These are phyloP conservation scores for Gomphus bonarii DNA, from an alignment of 1,284 basidiomycete species.

Conservation along the genomic window DNA sequence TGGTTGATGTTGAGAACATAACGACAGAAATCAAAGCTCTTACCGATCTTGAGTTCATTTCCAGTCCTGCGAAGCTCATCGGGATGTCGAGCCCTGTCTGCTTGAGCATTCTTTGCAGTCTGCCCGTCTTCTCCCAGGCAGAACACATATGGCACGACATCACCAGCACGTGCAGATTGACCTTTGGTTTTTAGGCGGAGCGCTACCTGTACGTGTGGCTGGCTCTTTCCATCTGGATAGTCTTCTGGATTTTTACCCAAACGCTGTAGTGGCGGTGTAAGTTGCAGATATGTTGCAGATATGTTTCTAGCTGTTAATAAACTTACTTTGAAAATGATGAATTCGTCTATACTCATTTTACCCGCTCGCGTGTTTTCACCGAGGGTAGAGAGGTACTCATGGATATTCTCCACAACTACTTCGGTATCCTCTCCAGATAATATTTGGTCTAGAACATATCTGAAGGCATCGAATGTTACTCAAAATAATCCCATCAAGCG, in stretches of 20 bases:
- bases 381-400: conserved; percentile 78
- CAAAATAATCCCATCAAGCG: not conserved
- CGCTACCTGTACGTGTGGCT: conserved; percentile 97
- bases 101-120: conserved; percentile 68
- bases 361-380: conserved; percentile 71
- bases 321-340: conserved; percentile 83
- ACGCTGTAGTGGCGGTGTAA: conserved; percentile 44
- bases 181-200: conserved; percentile 85
- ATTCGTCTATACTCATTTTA: conserved; percentile 80
- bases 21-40: conserved; percentile 17
- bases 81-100: conserved; percentile 87
- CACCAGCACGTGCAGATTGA: conserved; percentile 71
- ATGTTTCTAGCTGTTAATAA: conserved; percentile 8
- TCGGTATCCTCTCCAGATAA: conserved; percentile 90
- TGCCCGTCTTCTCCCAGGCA: conserved; percentile 75
- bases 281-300: conserved; percentile 5
- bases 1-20: not conserved
- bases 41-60: conserved; percentile 64
- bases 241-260: conserved; percentile 92
- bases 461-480: conserved; percentile 21
- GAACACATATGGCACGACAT: conserved; percentile 96
- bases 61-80: conserved; percentile 78
- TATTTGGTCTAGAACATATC: conserved; percentile 84
- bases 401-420: conserved; percentile 82
- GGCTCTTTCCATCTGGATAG: conserved; percentile 90